Evolutionary conservation across 768 basidiomycete species (phyloP).

Genomic region (Phlegmacium glaucopus): DNA sequence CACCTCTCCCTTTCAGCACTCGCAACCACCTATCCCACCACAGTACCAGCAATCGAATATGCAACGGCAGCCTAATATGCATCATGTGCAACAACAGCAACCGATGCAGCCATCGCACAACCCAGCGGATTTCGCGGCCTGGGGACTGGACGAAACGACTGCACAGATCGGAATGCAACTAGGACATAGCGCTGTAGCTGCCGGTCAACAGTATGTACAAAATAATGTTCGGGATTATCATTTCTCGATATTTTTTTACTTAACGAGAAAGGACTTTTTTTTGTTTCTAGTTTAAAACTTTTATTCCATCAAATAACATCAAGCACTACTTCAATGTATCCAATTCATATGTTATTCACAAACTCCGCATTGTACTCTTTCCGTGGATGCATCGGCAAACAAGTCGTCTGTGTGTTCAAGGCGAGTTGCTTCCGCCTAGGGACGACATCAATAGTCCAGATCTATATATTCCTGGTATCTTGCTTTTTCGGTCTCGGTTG

Average conservation of each 20-base stretch:
- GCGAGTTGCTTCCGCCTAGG: constrained; percentile 84
- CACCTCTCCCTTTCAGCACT: constrained; percentile 48
- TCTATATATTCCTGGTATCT: constrained; percentile 86
- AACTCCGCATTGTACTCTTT: constrained; percentile 85
- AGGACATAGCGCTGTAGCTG: constrained; percentile 85
- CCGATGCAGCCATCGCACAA: constrained; percentile 23
- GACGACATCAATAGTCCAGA: constrained; percentile 97
- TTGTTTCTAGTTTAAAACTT: constrained; percentile 64
- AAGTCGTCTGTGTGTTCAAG: constrained; percentile 54
- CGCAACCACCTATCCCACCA: constrained; percentile 32
- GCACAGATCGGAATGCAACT: constrained; percentile 97
- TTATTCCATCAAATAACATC: constrained; percentile 71
- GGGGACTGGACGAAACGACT: constrained; percentile 90
- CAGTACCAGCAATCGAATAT: constrained; percentile 20
- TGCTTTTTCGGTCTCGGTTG: background rate
- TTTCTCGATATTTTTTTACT: background rate
- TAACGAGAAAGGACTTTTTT: constrained; percentile 7
- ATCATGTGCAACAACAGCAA: constrained; percentile 32
- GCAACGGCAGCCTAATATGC: constrained; percentile 5
- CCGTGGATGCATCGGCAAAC: constrained; percentile 93
- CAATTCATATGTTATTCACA: constrained; percentile 91
- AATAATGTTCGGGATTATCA: constrained; percentile 67
- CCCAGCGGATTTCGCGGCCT: constrained; percentile 54
- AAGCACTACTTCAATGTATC: constrained; percentile 96
- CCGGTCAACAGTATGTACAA: constrained; percentile 94